Conservation (phyloP, 225 moss, liverwort and hornwort species). For the Asterella californica region DNA sequence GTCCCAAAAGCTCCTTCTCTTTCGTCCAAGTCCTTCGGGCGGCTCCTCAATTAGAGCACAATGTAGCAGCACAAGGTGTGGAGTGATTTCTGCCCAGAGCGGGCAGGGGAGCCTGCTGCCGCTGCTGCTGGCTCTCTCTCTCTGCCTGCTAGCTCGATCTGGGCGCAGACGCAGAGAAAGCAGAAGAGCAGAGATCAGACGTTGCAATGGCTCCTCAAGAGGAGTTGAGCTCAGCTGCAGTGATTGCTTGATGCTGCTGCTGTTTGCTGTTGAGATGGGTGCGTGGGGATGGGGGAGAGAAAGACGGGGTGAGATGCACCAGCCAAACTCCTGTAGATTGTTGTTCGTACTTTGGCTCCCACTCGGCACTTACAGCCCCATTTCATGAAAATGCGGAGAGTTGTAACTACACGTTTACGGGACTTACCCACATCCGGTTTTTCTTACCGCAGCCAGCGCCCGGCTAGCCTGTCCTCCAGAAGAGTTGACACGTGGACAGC, state of each 20-base stretch:
- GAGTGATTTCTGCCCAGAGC: conserved; percentile 1
- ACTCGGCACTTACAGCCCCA: not conserved
- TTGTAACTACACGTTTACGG: not conserved
- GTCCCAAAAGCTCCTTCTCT: not conserved
- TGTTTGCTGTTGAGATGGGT: not conserved
- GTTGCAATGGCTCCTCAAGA: conserved; percentile 14
- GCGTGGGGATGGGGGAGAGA: not conserved
- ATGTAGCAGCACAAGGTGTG: conserved; percentile 2
- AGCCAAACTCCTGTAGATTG: not conserved
- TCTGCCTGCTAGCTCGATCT: not conserved
- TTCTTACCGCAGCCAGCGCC: not conserved
- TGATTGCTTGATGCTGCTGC: not conserved
- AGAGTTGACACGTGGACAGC: conserved; percentile 2
- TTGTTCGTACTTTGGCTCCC: conserved; percentile 2
- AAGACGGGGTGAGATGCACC: not conserved
- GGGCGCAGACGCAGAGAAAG: conserved; percentile 2
- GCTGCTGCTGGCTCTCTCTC: conserved; percentile 11
- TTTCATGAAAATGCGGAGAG: conserved; percentile 18
- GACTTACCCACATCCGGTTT: not conserved
- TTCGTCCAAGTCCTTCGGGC: conserved; percentile 10
- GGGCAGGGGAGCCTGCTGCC: conserved; percentile 12
- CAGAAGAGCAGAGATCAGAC: conserved; percentile 14
- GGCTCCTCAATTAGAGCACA: conserved; percentile 13
- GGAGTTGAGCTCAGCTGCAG: conserved; percentile 1
- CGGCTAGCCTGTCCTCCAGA: conserved; percentile 13